Evolutionary conservation across 2,329 filamentous ascomycete species (phyloP).

Genomic region (Amauroascus niger): DNA sequence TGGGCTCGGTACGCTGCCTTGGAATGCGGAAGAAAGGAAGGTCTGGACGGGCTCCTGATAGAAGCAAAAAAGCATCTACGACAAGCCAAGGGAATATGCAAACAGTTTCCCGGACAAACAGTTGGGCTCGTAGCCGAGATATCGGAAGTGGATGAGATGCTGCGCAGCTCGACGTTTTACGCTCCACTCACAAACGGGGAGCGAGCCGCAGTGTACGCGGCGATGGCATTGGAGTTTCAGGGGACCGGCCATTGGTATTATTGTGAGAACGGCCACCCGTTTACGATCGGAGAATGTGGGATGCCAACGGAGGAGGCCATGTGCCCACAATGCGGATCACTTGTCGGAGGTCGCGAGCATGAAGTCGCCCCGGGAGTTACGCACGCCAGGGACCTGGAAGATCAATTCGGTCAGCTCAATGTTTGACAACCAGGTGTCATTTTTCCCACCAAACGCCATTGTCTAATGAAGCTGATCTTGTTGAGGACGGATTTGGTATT

Average conservation of each 20-base stretch:
- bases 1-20: slow-evolving; percentile 42
- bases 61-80: background rate
- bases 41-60: background rate
- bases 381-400: slow-evolving; percentile 9
- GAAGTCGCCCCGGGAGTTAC: slow-evolving; percentile 43
- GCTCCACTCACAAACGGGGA: slow-evolving; percentile 43
- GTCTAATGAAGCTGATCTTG: background rate
- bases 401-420: background rate
- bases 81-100: background rate
- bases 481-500: background rate
- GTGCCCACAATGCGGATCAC: slow-evolving; percentile 54
- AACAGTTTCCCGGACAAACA: slow-evolving; percentile 23
- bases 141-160: slow-evolving; percentile 38
- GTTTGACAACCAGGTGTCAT: background rate
- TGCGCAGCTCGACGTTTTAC: slow-evolving; percentile 43
- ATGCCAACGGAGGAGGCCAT: slow-evolving; percentile 52
- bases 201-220: slow-evolving; percentile 41
- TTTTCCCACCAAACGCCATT: background rate
- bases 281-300: slow-evolving; percentile 57
- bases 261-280: slow-evolving; percentile 36
- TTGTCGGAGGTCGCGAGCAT: slow-evolving; percentile 49
- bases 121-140: slow-evolving; percentile 38
- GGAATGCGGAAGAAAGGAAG: slow-evolving; percentile 20
- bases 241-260: slow-evolving; percentile 41
- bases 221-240: slow-evolving; percentile 44